Evolutionary conservation across 2,329 filamentous ascomycete genomes (phyloP).

Genomic region (Decorospora gaudefroyi): DNA sequence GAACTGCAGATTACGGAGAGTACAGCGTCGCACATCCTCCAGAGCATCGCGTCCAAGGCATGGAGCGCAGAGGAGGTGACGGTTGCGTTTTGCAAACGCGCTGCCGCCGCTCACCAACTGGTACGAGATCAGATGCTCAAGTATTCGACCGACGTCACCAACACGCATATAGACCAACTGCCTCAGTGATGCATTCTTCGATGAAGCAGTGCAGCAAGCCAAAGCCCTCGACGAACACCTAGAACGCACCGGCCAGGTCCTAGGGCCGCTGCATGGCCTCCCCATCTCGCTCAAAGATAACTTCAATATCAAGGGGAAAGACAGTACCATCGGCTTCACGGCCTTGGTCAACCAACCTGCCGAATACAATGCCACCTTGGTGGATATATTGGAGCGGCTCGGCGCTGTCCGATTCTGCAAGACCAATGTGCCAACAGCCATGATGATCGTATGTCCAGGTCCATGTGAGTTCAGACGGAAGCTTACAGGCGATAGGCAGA

Average conservation of each 20-base stretch:
- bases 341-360: constrained; percentile 65
- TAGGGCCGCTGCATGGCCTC: constrained; percentile 70
- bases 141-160: background rate
- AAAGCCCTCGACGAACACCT: constrained; percentile 59
- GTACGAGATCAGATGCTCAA: constrained; percentile 35
- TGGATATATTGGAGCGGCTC: constrained; percentile 61
- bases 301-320: constrained; percentile 65
- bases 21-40: constrained; percentile 49
- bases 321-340: constrained; percentile 67
- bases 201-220: constrained; percentile 57
- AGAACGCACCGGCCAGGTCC: constrained; percentile 50
- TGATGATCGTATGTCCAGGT: constrained; percentile 60
- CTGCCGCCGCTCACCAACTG: constrained; percentile 60
- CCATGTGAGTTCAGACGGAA: background rate
- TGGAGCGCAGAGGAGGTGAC: constrained; percentile 60
- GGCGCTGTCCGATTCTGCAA: constrained; percentile 72
- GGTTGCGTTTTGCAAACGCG: constrained; percentile 59
- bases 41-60: constrained; percentile 48
- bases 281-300: constrained; percentile 72
- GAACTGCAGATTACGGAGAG: constrained; percentile 58
- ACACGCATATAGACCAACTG: constrained; percentile 58
- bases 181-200: constrained; percentile 62
- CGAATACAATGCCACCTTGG: constrained; percentile 59
- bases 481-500: constrained; percentile 53
- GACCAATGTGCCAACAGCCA: constrained; percentile 70